A percentile compares a stretch with the other conserved stretches of the same genome.
These are phyloP conservation scores for Trichomonas gallinae DNA, from an alignment of 208 protist species.

Conservation along the genomic window DNA sequence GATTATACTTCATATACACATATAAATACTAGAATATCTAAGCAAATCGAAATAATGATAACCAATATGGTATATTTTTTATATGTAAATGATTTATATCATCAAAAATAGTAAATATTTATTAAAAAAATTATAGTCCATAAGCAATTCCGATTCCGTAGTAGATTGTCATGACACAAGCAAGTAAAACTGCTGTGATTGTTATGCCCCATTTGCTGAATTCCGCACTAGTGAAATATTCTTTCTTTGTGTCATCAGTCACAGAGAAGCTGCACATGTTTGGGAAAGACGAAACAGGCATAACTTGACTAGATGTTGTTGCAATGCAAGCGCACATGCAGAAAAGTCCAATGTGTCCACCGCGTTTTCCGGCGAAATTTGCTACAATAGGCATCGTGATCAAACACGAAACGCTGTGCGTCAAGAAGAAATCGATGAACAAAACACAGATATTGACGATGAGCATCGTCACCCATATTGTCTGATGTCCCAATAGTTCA, in stretches of 20 bases:
- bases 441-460: neutral
- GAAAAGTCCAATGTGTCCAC: neutral
- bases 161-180: neutral
- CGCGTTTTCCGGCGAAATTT: neutral
- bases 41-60: no score
- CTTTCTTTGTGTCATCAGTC: neutral
- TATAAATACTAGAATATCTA: no score
- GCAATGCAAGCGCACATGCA: neutral
- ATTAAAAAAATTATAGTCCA: neutral
- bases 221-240: neutral
- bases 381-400: neutral
- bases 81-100: no score
- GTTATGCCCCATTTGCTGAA: neutral
- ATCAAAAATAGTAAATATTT: no score
- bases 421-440: neutral
- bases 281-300: neutral
- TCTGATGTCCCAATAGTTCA: neutral
- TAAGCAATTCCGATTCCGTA: neutral
- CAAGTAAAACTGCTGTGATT: neutral
- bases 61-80: no score
- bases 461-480: neutral
- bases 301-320: neutral
- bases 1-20: no score
- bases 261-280: neutral
- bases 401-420: neutral